Evolutionary conservation across 129 eudicot genomes (phyloP), one percentile per base, ranked within the genome.

Genomic region (Flaveria ramosissima): DNA sequence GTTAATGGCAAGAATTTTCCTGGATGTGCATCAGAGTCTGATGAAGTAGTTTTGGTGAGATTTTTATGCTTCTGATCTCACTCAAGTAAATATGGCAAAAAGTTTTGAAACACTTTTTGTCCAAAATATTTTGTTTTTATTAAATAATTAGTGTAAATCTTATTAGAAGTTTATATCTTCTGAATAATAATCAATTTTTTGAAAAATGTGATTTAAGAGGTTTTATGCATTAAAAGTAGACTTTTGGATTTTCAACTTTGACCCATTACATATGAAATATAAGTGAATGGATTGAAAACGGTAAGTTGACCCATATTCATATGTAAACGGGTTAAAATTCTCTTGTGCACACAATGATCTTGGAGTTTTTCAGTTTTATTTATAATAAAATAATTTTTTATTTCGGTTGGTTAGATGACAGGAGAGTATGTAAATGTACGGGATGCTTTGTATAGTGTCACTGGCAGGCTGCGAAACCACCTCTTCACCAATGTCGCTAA

Each of bases 31-130:
- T 41, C 89, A 20, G 88, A 80, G 24, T 81, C 82, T 73, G 86
- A 84, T 76, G 88, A 88, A 86, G 84, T 92, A 43, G 87, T 92
- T 74, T 84, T 88, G 96, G 98, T 92, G 57, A 62, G 72, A 21
- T 81, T 13, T 46, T 55, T 60, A 69, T 70, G 66, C 65, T 62
- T 80, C 71, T 66, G 6, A 39, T 82, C 36, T 64, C 61, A 45
- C 30, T 50, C 41, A 63, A 52, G 19, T 11, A 45, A 17, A 55
- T 1, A 6, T 19, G 62, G 27, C 14, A 17, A 19, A 20, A 56
- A 17, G 27, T 19, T n/a, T 17, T n/a, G 19, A 55, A 55, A 17
- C 61, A 55, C 12, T 45, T 45, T 45, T 45, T 45, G 61, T 19
- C 26, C 20, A 55, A 19, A 2, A 6, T 55, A 9, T 55, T 20